Conservation (phyloP, 495 filamentous ascomycete species). For the Astrothelium macrocarpum region DNA sequence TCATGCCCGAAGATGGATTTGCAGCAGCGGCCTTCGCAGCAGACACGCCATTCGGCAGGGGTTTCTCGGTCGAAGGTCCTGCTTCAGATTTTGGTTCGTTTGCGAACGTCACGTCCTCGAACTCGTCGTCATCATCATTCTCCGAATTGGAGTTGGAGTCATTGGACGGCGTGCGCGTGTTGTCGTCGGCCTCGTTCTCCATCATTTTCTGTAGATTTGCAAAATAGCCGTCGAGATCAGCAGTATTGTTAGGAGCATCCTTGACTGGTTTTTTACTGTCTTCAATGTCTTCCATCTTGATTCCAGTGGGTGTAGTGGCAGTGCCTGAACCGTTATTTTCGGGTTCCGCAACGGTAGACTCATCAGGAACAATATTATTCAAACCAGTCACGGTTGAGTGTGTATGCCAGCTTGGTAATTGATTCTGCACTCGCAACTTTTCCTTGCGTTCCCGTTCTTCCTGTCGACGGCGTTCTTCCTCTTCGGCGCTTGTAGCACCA, state of each 20-base stretch:
- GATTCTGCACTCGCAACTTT: conserved; percentile 69
- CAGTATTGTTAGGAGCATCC: neutral
- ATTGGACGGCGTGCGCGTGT: neutral
- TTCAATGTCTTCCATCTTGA: conserved; percentile 33
- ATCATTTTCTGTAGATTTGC: conserved; percentile 1
- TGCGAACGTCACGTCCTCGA: conserved; percentile 21
- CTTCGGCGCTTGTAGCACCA: conserved; percentile 61
- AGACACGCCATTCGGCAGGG: neutral
- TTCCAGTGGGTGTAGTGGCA: conserved; percentile 16
- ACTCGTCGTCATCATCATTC: conserved; percentile 23
- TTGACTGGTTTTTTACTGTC: conserved; percentile 21
- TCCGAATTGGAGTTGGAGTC: conserved; percentile 10
- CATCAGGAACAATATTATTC: conserved; percentile 11
- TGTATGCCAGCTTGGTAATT: conserved; percentile 80
- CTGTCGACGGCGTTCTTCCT: conserved; percentile 37
- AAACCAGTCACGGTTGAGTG: conserved; percentile 62
- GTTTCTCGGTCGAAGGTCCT: neutral
- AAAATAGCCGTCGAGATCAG: conserved; percentile 45
- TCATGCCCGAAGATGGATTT: neutral
- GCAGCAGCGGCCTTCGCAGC: neutral
- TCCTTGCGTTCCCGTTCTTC: conserved; percentile 59
- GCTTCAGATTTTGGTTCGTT: neutral
- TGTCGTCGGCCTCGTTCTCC: conserved; percentile 5
- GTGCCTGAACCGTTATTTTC: conserved; percentile 17
- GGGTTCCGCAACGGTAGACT: conserved; percentile 26